These are phyloP conservation scores for Suillus lakei DNA, from an alignment of 768 basidiomycete species.

Conservation along the genomic window DNA sequence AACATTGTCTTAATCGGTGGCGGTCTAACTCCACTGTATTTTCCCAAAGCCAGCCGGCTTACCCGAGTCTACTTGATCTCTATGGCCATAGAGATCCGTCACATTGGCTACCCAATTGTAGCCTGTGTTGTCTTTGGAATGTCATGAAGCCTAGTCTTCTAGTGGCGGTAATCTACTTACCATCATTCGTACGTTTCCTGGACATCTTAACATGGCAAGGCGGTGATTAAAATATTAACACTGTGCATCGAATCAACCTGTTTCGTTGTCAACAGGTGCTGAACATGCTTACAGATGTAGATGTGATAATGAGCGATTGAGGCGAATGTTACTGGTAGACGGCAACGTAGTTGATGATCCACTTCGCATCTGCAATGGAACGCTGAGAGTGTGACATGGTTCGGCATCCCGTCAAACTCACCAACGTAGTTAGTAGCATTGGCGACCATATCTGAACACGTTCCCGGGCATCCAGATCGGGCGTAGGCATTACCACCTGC, in stretches of 20 bases:
- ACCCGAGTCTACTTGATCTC: constrained; percentile 15
- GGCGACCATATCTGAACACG: constrained; percentile 51
- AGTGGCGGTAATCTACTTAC: not conserved
- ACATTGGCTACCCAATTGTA: constrained; percentile 27
- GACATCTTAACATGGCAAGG: not conserved
- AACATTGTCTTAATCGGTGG: not conserved
- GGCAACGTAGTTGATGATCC: constrained; percentile 60
- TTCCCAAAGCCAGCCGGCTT: constrained; percentile 2
- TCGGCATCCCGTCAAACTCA: constrained; percentile 29
- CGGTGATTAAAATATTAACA: not conserved
- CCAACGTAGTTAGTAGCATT: constrained; percentile 60
- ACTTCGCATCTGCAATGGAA: constrained; percentile 49
- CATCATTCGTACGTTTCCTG: not conserved
- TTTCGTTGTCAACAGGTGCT: not conserved
- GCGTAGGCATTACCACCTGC: constrained; percentile 23
- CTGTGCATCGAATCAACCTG: not conserved
- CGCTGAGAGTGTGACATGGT: not conserved
- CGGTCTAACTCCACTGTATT: not conserved
- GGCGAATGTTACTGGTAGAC: constrained; percentile 45
- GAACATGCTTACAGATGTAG: not conserved
- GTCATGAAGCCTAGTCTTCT: not conserved
- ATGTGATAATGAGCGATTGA: not conserved
- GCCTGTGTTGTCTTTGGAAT: constrained; percentile 9
- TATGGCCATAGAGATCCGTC: constrained; percentile 23
- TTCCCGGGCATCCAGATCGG: constrained; percentile 42